Conservation (phyloP, 106 monocot genomes). For the Apostasia ramifera region DNA sequence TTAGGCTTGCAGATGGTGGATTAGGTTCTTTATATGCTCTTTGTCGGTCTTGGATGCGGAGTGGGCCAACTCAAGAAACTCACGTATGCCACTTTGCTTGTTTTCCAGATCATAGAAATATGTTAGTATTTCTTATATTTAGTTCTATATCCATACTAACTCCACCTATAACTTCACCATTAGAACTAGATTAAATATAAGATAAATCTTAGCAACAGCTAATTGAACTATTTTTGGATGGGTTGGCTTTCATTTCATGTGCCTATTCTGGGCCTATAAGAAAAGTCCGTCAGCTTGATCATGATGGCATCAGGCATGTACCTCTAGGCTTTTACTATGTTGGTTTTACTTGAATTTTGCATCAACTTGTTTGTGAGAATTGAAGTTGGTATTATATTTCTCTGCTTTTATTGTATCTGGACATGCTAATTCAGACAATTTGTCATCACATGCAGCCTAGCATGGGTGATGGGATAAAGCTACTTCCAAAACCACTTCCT, state of each 20-base stretch:
- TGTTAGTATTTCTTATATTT: neutral
- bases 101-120: neutral
- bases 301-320: too few species aligned
- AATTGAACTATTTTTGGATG: too few species aligned
- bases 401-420: neutral
- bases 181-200: too few species aligned
- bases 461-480: conserved; percentile 29
- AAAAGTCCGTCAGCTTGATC: too few species aligned
- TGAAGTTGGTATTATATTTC: neutral
- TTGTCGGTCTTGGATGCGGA: conserved; percentile 66
- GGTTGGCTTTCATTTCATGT: too few species aligned
- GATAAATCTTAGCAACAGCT: too few species aligned
- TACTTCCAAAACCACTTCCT: conserved; percentile 47
- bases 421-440: neutral
- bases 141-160: too few species aligned
- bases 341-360: neutral
- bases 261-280: too few species aligned
- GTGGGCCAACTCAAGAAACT: conserved; percentile 41
- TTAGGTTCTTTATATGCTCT: conserved; percentile 58
- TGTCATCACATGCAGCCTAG: conserved; percentile 22
- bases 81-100: conserved; percentile 25
- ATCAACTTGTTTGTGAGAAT: neutral
- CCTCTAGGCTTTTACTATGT: too few species aligned
- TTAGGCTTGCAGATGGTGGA: conserved; percentile 38
- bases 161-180: too few species aligned